Conservation (phyloP, 345 rosid species). For the Salix arbutifolia region DNA sequence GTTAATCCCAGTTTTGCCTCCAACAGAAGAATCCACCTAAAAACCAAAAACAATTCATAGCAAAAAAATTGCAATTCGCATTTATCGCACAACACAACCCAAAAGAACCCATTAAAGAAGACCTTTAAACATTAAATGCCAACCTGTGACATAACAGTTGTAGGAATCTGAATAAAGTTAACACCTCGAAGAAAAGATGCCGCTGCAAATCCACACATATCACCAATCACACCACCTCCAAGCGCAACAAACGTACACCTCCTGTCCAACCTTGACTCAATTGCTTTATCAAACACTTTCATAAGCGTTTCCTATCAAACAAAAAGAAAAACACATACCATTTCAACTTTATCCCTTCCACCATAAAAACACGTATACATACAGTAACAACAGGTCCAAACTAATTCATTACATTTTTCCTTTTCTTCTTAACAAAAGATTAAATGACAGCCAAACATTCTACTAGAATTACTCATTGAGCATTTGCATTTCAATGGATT, state of each 20-base stretch:
- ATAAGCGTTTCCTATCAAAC: conserved; percentile 61
- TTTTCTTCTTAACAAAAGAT: too few relatives aligned
- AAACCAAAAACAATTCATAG: conserved; percentile 5
- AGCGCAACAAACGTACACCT: conserved; percentile 88
- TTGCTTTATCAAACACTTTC: conserved; percentile 96
- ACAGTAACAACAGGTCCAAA: neutral
- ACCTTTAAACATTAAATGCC: neutral
- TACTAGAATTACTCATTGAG: too few relatives aligned
- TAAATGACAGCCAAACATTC: too few relatives aligned
- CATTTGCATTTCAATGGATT: too few relatives aligned
- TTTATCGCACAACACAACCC: neutral
- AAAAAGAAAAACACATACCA: conserved; percentile 11
- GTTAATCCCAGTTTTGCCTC: conserved; percentile 96
- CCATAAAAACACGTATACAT: neutral
- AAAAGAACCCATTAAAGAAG: neutral
- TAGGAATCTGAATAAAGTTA: conserved; percentile 95
- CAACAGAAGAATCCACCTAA: conserved; percentile 98
- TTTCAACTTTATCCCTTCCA: neutral
- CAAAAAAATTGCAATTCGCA: neutral
- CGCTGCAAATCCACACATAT: conserved; percentile 97
- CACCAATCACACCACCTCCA: conserved; percentile 98
- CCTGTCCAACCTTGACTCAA: conserved; percentile 78
- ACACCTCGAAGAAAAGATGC: conserved; percentile 96
- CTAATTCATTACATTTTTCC: too few relatives aligned
- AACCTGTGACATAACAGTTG: conserved; percentile 99